phyloP scores from a whole-genome alignment of 805 yeast species.

The Starmerella lactis-condensi region DNA sequence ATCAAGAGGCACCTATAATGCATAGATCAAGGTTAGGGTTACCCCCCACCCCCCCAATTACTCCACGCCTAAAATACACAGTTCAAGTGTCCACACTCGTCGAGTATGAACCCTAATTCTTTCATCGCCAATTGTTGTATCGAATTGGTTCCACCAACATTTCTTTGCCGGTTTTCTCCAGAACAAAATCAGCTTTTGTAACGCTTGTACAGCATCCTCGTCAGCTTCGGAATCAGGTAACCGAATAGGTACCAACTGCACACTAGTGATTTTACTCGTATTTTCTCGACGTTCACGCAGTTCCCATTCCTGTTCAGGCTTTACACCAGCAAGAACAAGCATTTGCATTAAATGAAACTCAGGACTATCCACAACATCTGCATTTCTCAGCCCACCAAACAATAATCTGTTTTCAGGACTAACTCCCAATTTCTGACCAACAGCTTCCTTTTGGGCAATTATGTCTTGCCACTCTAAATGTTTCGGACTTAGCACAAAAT shows the following conservation, averaged over 20 bases:
- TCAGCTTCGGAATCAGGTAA: constrained; percentile 7
- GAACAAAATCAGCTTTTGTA: constrained; percentile 57
- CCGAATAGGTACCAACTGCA: constrained; percentile 43
- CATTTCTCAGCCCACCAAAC: constrained; percentile 50
- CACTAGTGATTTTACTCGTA: constrained; percentile 69
- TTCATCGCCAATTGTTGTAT: constrained; percentile 22
- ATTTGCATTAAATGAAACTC: constrained; percentile 88
- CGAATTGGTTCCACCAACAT: constrained; percentile 77
- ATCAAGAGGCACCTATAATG: no score
- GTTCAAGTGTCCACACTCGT: constrained; percentile 91
- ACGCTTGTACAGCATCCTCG: constrained; percentile 18
- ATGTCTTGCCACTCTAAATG: constrained; percentile 42
- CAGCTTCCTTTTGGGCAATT: constrained; percentile 43
- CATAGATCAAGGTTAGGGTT: no score
- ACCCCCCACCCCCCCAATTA: no score
- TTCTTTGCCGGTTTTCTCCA: constrained; percentile 98
- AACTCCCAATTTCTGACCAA: constrained; percentile 44
- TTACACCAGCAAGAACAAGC: constrained; percentile 80
- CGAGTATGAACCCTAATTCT: constrained; percentile 61
- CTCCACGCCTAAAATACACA: constrained; percentile 64
- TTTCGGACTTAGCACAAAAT: constrained; percentile 57
- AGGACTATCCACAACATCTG: constrained; percentile 45
- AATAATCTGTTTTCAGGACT: constrained; percentile 29
- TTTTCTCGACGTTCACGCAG: constrained; percentile 72
- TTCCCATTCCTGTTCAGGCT: constrained; percentile 59